Conservation (phyloP, 495 filamentous ascomycete genomes). For the Acidomyces sp. region DNA sequence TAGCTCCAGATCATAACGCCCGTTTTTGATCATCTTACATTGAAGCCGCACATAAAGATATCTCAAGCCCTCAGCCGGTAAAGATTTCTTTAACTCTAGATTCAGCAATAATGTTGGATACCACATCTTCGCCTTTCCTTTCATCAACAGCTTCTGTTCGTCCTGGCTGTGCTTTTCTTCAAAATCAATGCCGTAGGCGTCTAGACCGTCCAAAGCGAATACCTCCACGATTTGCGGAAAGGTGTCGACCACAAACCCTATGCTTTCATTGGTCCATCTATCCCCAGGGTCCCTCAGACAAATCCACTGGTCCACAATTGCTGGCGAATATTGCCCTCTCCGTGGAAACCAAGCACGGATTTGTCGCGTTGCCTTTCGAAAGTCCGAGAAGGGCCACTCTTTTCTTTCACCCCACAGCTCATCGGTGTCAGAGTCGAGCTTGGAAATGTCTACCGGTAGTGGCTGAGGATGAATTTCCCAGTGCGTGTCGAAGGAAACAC, state of each 20-base stretch:
- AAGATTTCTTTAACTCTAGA: slow-evolving; percentile 35
- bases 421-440: slow-evolving; percentile 32
- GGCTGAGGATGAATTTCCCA: slow-evolving; percentile 39
- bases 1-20: slow-evolving; percentile 33
- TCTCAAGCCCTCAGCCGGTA: slow-evolving; percentile 32
- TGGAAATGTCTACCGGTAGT: slow-evolving; percentile 32
- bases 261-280: slow-evolving; percentile 28
- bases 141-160: slow-evolving; percentile 19
- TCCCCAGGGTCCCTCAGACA: slow-evolving; percentile 31
- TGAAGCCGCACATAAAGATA: slow-evolving; percentile 30
- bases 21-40: slow-evolving; percentile 34
- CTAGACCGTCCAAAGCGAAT: slow-evolving; percentile 17
- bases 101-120: slow-evolving; percentile 60
- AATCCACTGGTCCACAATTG: slow-evolving; percentile 54
- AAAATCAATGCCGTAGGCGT: slow-evolving; percentile 34
- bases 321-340: slow-evolving; percentile 29
- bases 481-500: slow-evolving; percentile 41
- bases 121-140: slow-evolving; percentile 40
- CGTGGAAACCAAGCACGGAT: slow-evolving; percentile 44
- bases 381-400: slow-evolving; percentile 32
- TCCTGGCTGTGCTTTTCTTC: slow-evolving; percentile 33
- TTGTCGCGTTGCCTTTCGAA: slow-evolving; percentile 43
- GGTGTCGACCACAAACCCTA: slow-evolving; percentile 51
- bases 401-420: slow-evolving; percentile 30
- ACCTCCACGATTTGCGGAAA: slow-evolving; percentile 47